Evolutionary conservation across 257 asterid genomes (phyloP).

Genomic region (Fraxinus quadrangulata): DNA sequence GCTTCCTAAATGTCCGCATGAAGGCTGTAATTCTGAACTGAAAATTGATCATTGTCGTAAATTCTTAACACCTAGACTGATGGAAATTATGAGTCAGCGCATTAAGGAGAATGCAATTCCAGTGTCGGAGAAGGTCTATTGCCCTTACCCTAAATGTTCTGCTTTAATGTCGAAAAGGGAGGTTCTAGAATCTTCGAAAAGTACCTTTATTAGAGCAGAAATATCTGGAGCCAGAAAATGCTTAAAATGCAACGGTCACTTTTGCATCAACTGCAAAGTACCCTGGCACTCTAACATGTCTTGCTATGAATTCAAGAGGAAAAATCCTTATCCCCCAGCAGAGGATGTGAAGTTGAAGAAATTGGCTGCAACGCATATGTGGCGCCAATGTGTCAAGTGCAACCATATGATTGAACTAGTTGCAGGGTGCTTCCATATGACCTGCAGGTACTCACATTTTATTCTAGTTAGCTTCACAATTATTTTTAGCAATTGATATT

Average conservation of each 20-base stretch:
- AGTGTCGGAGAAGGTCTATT: slow-evolving; percentile 59
- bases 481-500: background rate
- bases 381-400: slow-evolving; percentile 69
- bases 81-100: slow-evolving; percentile 60
- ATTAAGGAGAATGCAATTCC: slow-evolving; percentile 67
- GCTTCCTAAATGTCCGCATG: slow-evolving; percentile 71
- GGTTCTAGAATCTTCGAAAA: slow-evolving; percentile 44
- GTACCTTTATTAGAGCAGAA: slow-evolving; percentile 24
- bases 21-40: slow-evolving; percentile 48
- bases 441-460: slow-evolving; percentile 47
- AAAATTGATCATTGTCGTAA: slow-evolving; percentile 50
- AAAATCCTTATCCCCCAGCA: slow-evolving; percentile 40
- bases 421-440: slow-evolving; percentile 66
- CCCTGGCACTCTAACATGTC: slow-evolving; percentile 69
- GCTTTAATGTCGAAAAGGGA: slow-evolving; percentile 69
- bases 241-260: slow-evolving; percentile 44
- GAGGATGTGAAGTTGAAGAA: slow-evolving; percentile 61
- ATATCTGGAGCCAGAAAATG: slow-evolving; percentile 48
- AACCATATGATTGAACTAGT: slow-evolving; percentile 64
- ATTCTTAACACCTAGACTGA: slow-evolving; percentile 59
- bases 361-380: slow-evolving; percentile 48
- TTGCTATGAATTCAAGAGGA: slow-evolving; percentile 46
- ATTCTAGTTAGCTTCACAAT: background rate
- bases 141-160: slow-evolving; percentile 79
- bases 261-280: slow-evolving; percentile 71